A percentile compares a stretch with the other conserved stretches of the same genome.
phyloP scores from a whole-genome alignment of 192 early-diverging fungal species.

The Jimgerdemannia lactiflua region DNA sequence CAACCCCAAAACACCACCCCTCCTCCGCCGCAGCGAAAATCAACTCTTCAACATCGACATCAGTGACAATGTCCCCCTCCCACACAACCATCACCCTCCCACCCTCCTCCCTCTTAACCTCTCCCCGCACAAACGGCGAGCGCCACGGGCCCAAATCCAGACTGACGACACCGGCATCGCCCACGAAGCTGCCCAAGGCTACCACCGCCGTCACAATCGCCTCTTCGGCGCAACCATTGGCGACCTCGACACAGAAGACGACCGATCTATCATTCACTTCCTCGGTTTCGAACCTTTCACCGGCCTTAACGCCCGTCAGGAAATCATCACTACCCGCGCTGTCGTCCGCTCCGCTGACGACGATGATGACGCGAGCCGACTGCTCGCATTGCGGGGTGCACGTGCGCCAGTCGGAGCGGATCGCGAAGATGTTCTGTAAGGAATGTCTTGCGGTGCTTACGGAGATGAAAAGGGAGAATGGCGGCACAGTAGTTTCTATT shows the following conservation, averaged over 20 bases:
- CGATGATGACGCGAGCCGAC: background rate
- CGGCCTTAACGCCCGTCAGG: background rate
- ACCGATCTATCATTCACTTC: background rate
- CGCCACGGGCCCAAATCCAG: background rate
- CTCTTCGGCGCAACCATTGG: too few species aligned
- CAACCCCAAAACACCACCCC: background rate
- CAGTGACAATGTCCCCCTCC: background rate
- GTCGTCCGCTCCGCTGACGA: too few species aligned
- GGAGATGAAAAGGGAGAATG: background rate
- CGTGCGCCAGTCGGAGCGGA: background rate
- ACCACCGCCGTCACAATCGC: background rate
- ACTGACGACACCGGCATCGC: background rate
- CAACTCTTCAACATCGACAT: background rate
- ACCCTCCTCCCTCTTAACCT: background rate
- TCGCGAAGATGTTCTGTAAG: background rate
- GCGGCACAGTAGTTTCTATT: too few species aligned
- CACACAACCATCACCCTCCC: background rate
- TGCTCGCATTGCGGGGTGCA: background rate
- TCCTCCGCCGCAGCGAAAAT: background rate
- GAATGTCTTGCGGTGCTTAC: background rate
- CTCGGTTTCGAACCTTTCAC: background rate
- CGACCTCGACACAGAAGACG: background rate
- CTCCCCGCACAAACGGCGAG: background rate
- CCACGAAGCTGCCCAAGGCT: background rate
- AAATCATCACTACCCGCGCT: background rate